Conservation (phyloP, 345 rosid species). For the Eucalyptus globulus region DNA sequence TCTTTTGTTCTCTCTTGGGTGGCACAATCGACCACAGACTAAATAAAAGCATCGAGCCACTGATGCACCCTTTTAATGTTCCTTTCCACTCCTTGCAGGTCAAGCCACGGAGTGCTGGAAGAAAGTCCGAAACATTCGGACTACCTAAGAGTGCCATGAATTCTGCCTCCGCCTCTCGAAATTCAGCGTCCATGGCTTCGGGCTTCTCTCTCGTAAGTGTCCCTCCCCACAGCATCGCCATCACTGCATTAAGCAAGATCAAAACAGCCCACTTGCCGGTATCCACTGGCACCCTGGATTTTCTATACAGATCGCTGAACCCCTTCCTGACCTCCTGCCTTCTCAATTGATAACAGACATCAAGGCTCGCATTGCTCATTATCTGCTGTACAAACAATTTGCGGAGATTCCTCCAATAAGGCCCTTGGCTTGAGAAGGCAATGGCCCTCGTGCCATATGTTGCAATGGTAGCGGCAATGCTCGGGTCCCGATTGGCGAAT, state of each 20-base stretch:
- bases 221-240: slow-evolving; percentile 29
- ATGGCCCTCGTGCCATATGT: slow-evolving; percentile 17
- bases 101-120: too few relatives aligned
- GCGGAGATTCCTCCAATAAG: slow-evolving; percentile 12
- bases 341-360: slow-evolving; percentile 7
- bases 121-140: too few relatives aligned
- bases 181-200: not conserved
- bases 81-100: too few relatives aligned
- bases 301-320: not conserved
- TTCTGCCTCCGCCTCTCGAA: not conserved
- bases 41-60: too few relatives aligned
- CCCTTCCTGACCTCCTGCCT: slow-evolving; percentile 6
- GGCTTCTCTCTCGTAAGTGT: slow-evolving; percentile 1
- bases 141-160: not conserved
- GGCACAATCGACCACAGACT: too few relatives aligned
- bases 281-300: not conserved
- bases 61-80: too few relatives aligned
- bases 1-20: too few relatives aligned
- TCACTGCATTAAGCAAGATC: not conserved
- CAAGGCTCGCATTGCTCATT: slow-evolving; percentile 17
- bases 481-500: slow-evolving; percentile 14
- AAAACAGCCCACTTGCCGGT: slow-evolving; percentile 9
- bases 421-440: slow-evolving; percentile 1
- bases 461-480: not conserved
- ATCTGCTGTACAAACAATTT: slow-evolving; percentile 18